These are phyloP conservation scores for Cyclocybe aegerita DNA, from an alignment of 768 basidiomycete genomes.

Conservation along the genomic window DNA sequence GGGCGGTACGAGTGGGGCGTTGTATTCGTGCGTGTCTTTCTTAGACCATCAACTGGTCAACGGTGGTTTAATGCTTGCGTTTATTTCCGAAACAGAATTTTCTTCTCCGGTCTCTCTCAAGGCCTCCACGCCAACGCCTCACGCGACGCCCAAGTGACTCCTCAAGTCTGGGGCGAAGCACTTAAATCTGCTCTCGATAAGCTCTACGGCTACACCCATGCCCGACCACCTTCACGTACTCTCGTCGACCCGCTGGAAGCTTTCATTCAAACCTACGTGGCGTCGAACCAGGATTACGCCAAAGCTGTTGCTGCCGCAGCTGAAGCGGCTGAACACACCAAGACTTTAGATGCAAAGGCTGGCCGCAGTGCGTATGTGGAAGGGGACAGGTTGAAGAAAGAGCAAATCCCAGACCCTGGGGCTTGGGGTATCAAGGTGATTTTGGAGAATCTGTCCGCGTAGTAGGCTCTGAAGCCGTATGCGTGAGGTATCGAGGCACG, in stretches of 20 bases:
- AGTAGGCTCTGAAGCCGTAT: background rate
- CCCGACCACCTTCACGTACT: constrained; percentile 87
- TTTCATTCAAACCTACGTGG: constrained; percentile 54
- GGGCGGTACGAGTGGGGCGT: constrained; percentile 89
- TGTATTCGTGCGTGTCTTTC: constrained; percentile 72
- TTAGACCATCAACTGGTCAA: background rate
- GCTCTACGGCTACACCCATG: constrained; percentile 83
- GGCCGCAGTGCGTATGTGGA: constrained; percentile 90
- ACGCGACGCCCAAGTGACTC: constrained; percentile 36
- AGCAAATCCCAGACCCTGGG: constrained; percentile 80
- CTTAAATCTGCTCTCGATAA: constrained; percentile 56
- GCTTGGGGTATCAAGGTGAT: constrained; percentile 88
- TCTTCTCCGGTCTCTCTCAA: constrained; percentile 86
- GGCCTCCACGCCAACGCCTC: constrained; percentile 48
- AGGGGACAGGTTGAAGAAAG: constrained; percentile 56
- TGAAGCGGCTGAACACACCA: constrained; percentile 73
- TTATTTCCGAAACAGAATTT: constrained; percentile 57
- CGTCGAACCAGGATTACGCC: constrained; percentile 31
- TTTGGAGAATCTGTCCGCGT: constrained; percentile 48
- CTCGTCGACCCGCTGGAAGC: constrained; percentile 89
- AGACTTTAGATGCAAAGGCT: constrained; percentile 76
- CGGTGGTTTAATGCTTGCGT: background rate
- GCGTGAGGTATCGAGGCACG: too few species aligned
- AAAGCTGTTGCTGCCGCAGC: constrained; percentile 51
- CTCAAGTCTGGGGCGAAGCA: constrained; percentile 59